Percentiles rank a stretch among this genome's conserved stretches.
Conservation (phyloP, 2,329 filamentous ascomycete genomes). For the Neospermospora avenae region DNA sequence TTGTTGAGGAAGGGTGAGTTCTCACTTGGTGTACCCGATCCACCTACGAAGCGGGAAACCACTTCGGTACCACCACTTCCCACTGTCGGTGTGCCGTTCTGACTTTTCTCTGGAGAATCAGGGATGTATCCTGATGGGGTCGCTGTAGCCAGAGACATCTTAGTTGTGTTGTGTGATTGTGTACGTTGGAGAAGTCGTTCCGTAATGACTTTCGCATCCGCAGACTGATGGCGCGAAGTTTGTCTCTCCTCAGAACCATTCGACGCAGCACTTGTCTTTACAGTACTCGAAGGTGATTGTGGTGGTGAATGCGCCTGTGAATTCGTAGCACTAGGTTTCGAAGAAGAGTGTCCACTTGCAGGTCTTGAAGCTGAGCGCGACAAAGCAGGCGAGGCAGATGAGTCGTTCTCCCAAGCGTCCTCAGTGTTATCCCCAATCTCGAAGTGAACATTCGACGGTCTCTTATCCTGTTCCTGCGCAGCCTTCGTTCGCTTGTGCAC, state of each 20-base stretch:
- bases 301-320: conserved; percentile 31
- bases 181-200: conserved; percentile 64
- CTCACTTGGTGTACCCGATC: conserved; percentile 48
- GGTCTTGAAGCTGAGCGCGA: conserved; percentile 42
- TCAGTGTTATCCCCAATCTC: conserved; percentile 54
- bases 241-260: conserved; percentile 29
- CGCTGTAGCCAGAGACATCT: conserved; percentile 59
- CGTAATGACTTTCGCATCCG: conserved; percentile 64
- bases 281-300: conserved; percentile 17
- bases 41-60: conserved; percentile 58
- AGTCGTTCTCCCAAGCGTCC: conserved; percentile 66
- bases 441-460: conserved; percentile 58
- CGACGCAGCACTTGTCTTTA: not conserved
- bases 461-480: conserved; percentile 49
- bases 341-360: conserved; percentile 45
- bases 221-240: conserved; percentile 42
- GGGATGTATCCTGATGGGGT: conserved; percentile 38
- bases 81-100: conserved; percentile 21
- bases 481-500: conserved; percentile 50
- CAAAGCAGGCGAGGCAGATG: conserved; percentile 58
- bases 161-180: conserved; percentile 55
- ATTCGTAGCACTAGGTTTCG: conserved; percentile 39
- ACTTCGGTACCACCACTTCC: conserved; percentile 41
- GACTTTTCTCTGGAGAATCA: conserved; percentile 32
- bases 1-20: conserved; percentile 49